phyloP scores from a whole-genome alignment of 176 grass and related monocot genomes.

The Juncus effusus region DNA sequence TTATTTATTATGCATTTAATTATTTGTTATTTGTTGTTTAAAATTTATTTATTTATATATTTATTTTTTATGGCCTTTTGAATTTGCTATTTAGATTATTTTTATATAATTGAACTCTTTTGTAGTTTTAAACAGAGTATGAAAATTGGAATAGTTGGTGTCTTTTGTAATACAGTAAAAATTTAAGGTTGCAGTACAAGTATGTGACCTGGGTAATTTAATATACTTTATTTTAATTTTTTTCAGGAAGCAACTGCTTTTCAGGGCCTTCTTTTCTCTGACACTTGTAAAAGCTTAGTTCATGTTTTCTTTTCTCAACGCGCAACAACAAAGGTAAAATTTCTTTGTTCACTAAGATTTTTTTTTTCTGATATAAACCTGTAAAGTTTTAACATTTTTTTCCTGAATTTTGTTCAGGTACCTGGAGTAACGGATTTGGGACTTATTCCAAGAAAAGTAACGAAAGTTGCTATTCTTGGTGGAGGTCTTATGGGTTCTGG shows the following conservation, averaged over 20 bases:
- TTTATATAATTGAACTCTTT: too few species aligned
- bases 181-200: too few species aligned
- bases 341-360: conserved; percentile 7
- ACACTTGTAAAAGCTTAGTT: conserved; percentile 88
- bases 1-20: conserved; percentile 10
- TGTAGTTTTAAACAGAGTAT: too few species aligned
- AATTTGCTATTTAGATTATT: too few species aligned
- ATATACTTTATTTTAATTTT: not conserved
- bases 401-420: conserved; percentile 35
- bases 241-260: conserved; percentile 76
- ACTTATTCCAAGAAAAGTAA: conserved; percentile 65
- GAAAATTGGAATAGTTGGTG: too few species aligned
- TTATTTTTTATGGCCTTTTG: too few species aligned
- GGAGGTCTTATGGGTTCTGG: conserved; percentile 88
- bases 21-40: too few species aligned
- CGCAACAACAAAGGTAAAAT: conserved; percentile 75
- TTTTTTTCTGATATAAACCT: not conserved
- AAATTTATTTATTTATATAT: too few species aligned
- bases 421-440: conserved; percentile 77
- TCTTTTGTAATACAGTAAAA: too few species aligned
- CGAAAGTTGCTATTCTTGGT: conserved; percentile 75
- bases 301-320: conserved; percentile 84
- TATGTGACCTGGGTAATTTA: conserved; percentile 10
- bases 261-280: conserved; percentile 66
- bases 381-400: too few species aligned